These are phyloP conservation scores for Lactarius tabidus DNA, from an alignment of 768 basidiomycete species.

Conservation along the genomic window DNA sequence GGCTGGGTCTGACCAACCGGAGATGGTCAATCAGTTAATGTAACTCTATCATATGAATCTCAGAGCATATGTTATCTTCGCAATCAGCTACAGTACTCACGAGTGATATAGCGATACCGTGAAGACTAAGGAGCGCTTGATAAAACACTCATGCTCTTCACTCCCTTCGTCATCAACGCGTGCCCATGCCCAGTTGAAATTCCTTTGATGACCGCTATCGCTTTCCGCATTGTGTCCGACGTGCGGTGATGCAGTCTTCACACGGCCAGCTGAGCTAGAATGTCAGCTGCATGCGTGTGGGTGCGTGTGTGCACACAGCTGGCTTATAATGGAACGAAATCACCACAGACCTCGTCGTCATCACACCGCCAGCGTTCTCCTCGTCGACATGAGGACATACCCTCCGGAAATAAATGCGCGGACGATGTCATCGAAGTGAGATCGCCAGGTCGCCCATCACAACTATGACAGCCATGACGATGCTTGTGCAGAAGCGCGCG, in stretches of 20 bases:
- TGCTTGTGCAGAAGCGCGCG: background rate
- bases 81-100: background rate
- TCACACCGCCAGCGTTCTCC: too few species aligned
- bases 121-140: too few species aligned
- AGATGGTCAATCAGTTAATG: background rate
- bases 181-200: background rate
- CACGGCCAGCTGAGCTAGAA: background rate
- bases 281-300: background rate
- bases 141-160: too few species aligned
- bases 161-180: background rate
- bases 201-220: background rate
- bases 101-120: too few species aligned
- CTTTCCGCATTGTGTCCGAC: background rate
- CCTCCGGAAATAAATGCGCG: background rate
- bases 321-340: background rate
- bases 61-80: background rate
- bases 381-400: background rate
- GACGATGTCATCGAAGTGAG: background rate
- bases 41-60: background rate
- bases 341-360: background rate
- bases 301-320: background rate
- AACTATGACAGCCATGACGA: background rate
- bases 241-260: background rate
- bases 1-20: background rate
- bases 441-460: background rate